Evolutionary conservation across 768 basidiomycete genomes (phyloP).

Genomic region (Austroboletus eburneus): DNA sequence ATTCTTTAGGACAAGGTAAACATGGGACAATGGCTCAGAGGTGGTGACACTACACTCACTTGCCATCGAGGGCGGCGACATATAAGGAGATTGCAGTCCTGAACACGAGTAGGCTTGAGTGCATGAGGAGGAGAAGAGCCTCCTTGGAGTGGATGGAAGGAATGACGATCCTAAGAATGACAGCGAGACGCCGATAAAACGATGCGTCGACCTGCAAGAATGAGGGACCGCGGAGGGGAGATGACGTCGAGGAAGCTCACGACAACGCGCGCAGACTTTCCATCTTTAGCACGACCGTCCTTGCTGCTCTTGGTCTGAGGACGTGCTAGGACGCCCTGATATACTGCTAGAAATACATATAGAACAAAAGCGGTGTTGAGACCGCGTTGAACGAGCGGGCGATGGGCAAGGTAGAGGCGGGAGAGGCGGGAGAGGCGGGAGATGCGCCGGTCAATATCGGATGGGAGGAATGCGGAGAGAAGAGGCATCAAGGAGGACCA

Average conservation of each 20-base stretch:
- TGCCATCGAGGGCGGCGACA: constrained; percentile 91
- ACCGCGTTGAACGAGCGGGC: constrained; percentile 68
- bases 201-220: constrained; percentile 73
- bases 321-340: constrained; percentile 49
- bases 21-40: not conserved
- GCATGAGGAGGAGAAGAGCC: constrained; percentile 80
- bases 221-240: not conserved
- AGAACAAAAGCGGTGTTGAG: constrained; percentile 67
- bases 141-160: constrained; percentile 84
- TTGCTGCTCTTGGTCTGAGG: constrained; percentile 24
- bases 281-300: constrained; percentile 23
- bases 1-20: constrained; percentile 51
- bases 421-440: constrained; percentile 44
- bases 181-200: constrained; percentile 78
- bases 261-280: constrained; percentile 59
- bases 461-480: constrained; percentile 25
- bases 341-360: constrained; percentile 66
- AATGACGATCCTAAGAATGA: constrained; percentile 82
- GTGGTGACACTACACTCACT: constrained; percentile 43
- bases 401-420: constrained; percentile 55
- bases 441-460: constrained; percentile 36
- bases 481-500: constrained; percentile 22
- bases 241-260: constrained; percentile 37
- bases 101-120: constrained; percentile 84
- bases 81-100: constrained; percentile 91